Percentiles rank a stretch among this genome's conserved stretches.
Evolutionary conservation across 2,329 filamentous ascomycete genomes (phyloP).

Genomic region (Claviceps digitariae): DNA sequence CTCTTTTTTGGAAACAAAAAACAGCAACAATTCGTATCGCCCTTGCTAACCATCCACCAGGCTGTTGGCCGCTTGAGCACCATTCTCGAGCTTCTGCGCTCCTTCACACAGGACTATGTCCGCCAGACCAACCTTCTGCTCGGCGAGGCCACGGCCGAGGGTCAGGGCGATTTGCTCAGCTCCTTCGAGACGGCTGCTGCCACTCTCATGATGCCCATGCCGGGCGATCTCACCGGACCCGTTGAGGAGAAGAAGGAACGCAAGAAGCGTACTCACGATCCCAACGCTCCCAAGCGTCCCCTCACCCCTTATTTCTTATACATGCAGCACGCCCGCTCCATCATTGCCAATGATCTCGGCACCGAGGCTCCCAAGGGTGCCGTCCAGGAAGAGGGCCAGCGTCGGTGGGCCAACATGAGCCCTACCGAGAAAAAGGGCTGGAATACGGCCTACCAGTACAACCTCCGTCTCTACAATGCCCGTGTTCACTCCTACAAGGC

Average conservation of each 20-base stretch:
- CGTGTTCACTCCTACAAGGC: constrained; percentile 51
- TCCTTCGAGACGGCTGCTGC: constrained; percentile 40
- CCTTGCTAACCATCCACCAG: constrained; percentile 31
- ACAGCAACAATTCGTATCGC: too few relatives aligned
- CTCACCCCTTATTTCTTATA: constrained; percentile 92
- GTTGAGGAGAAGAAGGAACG: constrained; percentile 71
- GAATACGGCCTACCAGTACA: constrained; percentile 56
- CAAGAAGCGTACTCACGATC: constrained; percentile 77
- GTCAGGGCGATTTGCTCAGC: constrained; percentile 30
- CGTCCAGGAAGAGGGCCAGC: constrained; percentile 75
- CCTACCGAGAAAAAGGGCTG: constrained; percentile 56
- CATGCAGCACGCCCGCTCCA: constrained; percentile 73
- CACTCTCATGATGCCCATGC: constrained; percentile 28
- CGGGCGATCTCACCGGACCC: constrained; percentile 25
- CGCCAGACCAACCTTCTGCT: constrained; percentile 79
- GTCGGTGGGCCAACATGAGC: constrained; percentile 69
- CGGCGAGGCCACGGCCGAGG: constrained; percentile 44
- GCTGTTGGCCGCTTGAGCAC: constrained; percentile 50
- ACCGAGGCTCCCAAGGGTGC: constrained; percentile 68
- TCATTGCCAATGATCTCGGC: constrained; percentile 69
- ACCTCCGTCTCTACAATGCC: constrained; percentile 51
- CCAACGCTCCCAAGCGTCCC: constrained; percentile 88
- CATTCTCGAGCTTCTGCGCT: constrained; percentile 66
- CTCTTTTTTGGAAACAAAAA: too few relatives aligned
- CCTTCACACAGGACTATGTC: constrained; percentile 71